Evolutionary conservation across 495 filamentous ascomycete genomes (phyloP).

Genomic region (Diplogelasinospora grovesii): DNA sequence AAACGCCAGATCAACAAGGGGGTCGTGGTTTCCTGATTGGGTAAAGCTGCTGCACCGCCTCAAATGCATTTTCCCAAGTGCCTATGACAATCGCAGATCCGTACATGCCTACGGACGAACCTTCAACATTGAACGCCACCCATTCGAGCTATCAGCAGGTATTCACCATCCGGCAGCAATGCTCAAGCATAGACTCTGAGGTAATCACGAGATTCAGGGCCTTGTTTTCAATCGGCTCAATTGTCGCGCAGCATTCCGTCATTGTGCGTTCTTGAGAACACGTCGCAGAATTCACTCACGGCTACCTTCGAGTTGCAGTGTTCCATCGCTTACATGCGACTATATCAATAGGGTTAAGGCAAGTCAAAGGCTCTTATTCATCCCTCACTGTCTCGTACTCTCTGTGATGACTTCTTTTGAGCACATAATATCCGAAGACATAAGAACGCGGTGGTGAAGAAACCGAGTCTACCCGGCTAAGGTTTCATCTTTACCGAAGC

Average conservation of each 20-base stretch:
- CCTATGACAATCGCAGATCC: constrained; percentile 8
- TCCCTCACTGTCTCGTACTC: neutral
- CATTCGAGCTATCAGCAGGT: too few species aligned
- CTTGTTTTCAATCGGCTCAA: too few species aligned
- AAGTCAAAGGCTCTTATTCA: constrained; percentile 1
- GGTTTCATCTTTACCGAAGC: constrained; percentile 45
- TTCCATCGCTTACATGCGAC: neutral
- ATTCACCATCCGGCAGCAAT: too few species aligned
- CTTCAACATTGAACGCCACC: too few species aligned
- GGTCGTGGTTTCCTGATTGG: constrained; percentile 11
- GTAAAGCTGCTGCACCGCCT: constrained; percentile 13
- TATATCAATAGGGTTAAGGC: neutral
- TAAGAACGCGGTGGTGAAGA: constrained; percentile 29
- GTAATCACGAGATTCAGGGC: too few species aligned
- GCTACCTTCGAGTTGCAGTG: too few species aligned
- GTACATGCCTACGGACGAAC: too few species aligned
- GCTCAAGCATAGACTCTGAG: too few species aligned
- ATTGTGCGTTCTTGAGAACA: too few species aligned
- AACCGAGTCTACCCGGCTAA: constrained; percentile 34
- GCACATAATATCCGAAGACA: constrained; percentile 34
- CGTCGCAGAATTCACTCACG: too few species aligned
- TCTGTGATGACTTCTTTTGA: constrained; percentile 41
- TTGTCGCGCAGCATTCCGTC: too few species aligned
- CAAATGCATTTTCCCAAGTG: constrained; percentile 7
- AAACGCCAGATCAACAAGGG: constrained; percentile 13